Evolutionary conservation across 176 grass and related monocot species (phyloP), one percentile per base, ranked within the genome.

Genomic region (Puccinellia tenuiflora): DNA sequence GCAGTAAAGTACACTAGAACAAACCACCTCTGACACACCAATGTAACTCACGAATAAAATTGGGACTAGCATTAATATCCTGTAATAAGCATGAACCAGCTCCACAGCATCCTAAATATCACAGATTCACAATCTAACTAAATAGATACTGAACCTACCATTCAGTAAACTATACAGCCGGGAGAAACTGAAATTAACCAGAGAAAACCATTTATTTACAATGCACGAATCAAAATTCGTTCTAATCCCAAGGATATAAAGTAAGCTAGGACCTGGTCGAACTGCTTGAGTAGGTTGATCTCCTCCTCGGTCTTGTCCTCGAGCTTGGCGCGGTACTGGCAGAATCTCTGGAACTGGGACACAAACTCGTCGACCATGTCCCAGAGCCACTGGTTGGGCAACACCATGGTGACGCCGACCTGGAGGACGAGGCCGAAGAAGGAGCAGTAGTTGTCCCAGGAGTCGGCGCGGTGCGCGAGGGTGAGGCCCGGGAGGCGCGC

Each of bases 301-400:
- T 97, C 92, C 70, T 97, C 90, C 0, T 94, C 86, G 14, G 86
- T 89, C 86, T 91, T 94, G 79, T 76, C 92, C 86, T 91, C 87
- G 55, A 94, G 80, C 75, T 92, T 97, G 61, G 92, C 86, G 18
- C 90, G 86, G 74, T 92, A 97, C 81, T 92, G 88, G 85, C 90
- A 97, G 79, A 89, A 97, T 64, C 85, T 90, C 81, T 97, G 95
- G 76, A 97, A 97, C 75, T 97, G 95, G 84, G 89, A 92, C 3
- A 97, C 95, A 28, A 97, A 97, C 71, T 92, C 92, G 48, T 97
- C 92, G 7, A 97, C 90, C 90, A 97, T 97, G 79, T 97, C 95
- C 95, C 95, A 97, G 6, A 97, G 88, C 96, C 96, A 98, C 79
- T 90, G 89, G 90, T 98, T 95, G 69, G 96, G 93, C 30, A 98